A percentile compares a stretch with the other conserved stretches of the same genome.
Evolutionary conservation across 805 yeast species (phyloP).

Genomic region (Pichia pseudocactophila): DNA sequence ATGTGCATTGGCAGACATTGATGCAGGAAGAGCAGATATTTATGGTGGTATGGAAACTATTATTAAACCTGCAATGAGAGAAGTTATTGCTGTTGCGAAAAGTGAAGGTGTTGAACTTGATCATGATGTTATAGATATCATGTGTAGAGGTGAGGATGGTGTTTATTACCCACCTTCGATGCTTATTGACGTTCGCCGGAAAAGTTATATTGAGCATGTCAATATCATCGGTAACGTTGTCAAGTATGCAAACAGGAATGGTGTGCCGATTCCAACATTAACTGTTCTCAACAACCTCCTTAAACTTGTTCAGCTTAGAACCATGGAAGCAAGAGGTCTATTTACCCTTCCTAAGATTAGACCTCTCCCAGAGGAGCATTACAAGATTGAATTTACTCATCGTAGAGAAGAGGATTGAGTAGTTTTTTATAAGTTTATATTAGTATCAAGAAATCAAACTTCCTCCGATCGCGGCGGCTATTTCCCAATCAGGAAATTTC

Average conservation of each 20-base stretch:
- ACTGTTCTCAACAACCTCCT: constrained; percentile 21
- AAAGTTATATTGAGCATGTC: constrained; percentile 33
- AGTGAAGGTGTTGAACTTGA: constrained; percentile 35
- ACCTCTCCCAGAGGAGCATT: constrained; percentile 20
- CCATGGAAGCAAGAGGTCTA: constrained; percentile 23
- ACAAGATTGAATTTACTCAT: constrained; percentile 6
- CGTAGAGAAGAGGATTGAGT: neutral
- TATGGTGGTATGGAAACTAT: constrained; percentile 21
- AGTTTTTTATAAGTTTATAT: too few species aligned
- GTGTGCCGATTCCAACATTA: constrained; percentile 24
- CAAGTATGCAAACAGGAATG: constrained; percentile 22
- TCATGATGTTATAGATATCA: constrained; percentile 31
- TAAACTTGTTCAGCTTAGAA: constrained; percentile 23
- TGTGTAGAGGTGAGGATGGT: constrained; percentile 33
- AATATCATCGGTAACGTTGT: constrained; percentile 34
- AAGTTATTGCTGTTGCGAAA: constrained; percentile 34
- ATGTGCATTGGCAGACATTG: constrained; percentile 32
- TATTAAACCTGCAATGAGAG: constrained; percentile 35
- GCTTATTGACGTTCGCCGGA: constrained; percentile 35
- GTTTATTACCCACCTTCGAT: constrained; percentile 39
- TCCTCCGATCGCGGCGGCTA: neutral
- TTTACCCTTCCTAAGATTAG: constrained; percentile 23
- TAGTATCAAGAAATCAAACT: too few species aligned
- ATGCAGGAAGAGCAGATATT: constrained; percentile 28
- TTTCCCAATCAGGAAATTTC: neutral